Evolutionary conservation across 441 rosid genomes (phyloP), one percentile per base, ranked within the genome.

Genomic region (Syzygium malaccense): DNA sequence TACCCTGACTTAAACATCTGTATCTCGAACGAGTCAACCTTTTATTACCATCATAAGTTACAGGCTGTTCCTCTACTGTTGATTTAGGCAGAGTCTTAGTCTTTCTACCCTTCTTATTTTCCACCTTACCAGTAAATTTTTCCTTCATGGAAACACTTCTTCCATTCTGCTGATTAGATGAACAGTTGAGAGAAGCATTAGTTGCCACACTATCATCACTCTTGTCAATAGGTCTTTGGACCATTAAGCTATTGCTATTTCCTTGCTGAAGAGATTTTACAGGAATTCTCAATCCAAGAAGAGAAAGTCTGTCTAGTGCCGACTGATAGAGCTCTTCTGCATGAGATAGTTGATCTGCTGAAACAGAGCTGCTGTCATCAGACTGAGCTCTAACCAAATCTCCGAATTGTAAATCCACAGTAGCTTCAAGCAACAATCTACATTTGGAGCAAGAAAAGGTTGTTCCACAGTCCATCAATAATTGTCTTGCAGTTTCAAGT

Each of bases 21-120:
- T 88, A 91, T 94, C 92, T 96, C 41, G 99, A 97, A 64, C 99
- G 97, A 89, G 99, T 98, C 91, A 95, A 18, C 89, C 98, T 97
- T 66, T 90, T 91, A 89, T 87, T 92, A 86, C 45, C 91, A 90
- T 92, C 95, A 86, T 89, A 57, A 89, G 88, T 88, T 86, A 90
- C 89, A 89, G 79, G 41, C 71, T 94, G 93, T 90, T 93, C 95
- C 90, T 93, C 92, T 84, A 88, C 55, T 80, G 89, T 86, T 86
- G 93, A 86, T 90, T 92, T 94, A 85, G 88, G 86, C 75, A 88
- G 88, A 88, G 78, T 92, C 87, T 91, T 95, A 55, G 93, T 78
- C 92, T 88, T 95, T 92, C 95, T 93, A 85, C 91, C 87, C 92
- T 91, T 95, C 90, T 92, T 92, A 30, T 88, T 86, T 88, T 92